A percentile compares a stretch with the other conserved stretches of the same genome.
phyloP scores from a whole-genome alignment of 2,329 filamentous ascomycete genomes.

The Harringtonia lauricola region DNA sequence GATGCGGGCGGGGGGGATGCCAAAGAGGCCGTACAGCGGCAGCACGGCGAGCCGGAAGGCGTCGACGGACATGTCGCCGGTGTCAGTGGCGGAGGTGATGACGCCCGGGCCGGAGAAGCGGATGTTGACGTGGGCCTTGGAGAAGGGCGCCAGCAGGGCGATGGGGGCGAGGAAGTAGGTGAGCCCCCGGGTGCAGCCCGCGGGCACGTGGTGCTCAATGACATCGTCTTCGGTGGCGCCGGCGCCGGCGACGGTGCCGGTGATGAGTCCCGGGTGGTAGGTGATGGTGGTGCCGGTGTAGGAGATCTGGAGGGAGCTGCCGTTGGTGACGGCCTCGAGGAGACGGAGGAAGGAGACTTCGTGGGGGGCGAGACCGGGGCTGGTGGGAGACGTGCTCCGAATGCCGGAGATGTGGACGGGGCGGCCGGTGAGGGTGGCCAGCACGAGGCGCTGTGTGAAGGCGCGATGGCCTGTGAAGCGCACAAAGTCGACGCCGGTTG shows the following conservation, averaged over 20 bases:
- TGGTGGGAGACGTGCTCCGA: conserved; percentile 72
- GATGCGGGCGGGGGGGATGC: conserved; percentile 67
- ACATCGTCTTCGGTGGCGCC: conserved; percentile 59
- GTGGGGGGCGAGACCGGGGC: conserved; percentile 80
- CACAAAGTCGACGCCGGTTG: conserved; percentile 12
- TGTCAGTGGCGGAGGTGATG: conserved; percentile 75
- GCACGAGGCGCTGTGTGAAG: conserved; percentile 72
- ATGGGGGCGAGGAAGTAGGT: conserved; percentile 88
- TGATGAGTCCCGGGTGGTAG: conserved; percentile 87
- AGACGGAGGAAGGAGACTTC: conserved; percentile 94
- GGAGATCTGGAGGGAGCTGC: conserved; percentile 87
- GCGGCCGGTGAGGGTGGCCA: conserved; percentile 83
- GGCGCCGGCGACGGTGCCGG: conserved; percentile 66
- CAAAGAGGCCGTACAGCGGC: conserved; percentile 82
- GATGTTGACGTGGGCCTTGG: conserved; percentile 83
- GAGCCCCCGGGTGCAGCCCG: conserved; percentile 66
- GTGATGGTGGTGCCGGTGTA: conserved; percentile 90
- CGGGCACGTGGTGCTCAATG: conserved; percentile 69
- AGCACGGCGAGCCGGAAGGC: conserved; percentile 88
- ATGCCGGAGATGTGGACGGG: conserved; percentile 91
- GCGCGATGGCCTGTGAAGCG: conserved; percentile 77
- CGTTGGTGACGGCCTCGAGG: conserved; percentile 90
- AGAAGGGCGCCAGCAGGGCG: conserved; percentile 84
- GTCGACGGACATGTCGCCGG: conserved; percentile 83
- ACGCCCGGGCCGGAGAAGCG: conserved; percentile 84